A percentile compares a stretch with the other conserved stretches of the same genome.
These are phyloP conservation scores for Thermothelomyces thermophilus DNA, from an alignment of 2,329 filamentous ascomycete genomes.

Conservation along the genomic window DNA sequence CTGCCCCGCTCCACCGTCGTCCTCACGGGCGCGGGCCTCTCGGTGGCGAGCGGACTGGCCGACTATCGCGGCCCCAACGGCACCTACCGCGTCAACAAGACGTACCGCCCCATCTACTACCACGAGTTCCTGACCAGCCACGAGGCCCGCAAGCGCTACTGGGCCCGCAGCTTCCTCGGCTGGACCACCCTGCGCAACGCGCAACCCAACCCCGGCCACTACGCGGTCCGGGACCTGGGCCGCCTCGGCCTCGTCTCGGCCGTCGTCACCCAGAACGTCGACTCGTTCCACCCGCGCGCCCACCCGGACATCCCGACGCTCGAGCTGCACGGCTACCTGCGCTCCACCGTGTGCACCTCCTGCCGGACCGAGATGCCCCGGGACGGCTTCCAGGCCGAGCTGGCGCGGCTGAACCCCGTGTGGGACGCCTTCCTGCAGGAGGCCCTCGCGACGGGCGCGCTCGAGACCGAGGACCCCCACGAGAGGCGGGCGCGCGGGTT, in stretches of 20 bases:
- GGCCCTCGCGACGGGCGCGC: constrained; percentile 65
- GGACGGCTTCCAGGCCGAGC: constrained; percentile 65
- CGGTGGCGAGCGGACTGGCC: constrained; percentile 83
- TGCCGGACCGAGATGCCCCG: constrained; percentile 69
- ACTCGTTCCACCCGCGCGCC: constrained; percentile 78
- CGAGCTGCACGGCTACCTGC: constrained; percentile 87
- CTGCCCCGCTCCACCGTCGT: constrained; percentile 44
- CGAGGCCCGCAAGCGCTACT: constrained; percentile 85
- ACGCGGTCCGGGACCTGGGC: constrained; percentile 66
- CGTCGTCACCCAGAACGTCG: constrained; percentile 94
- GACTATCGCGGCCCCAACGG: constrained; percentile 88
- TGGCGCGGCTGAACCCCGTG: constrained; percentile 73
- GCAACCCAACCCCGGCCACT: constrained; percentile 72
- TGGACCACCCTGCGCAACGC: constrained; percentile 78
- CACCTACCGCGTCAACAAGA: constrained; percentile 87
- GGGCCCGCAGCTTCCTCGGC: constrained; percentile 89
- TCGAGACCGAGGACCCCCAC: constrained; percentile 69
- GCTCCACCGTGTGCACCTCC: constrained; percentile 71
- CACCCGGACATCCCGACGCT: constrained; percentile 70
- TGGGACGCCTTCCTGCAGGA: constrained; percentile 74
- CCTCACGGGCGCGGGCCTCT: constrained; percentile 80
- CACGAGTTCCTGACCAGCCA: constrained; percentile 80
- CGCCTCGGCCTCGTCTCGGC: constrained; percentile 63
- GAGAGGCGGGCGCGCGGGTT: constrained; percentile 63
- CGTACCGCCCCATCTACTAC: constrained; percentile 86